Base-by-base conservation (phyloP, 331 rosid species). In the Saraca asoca region DNA sequence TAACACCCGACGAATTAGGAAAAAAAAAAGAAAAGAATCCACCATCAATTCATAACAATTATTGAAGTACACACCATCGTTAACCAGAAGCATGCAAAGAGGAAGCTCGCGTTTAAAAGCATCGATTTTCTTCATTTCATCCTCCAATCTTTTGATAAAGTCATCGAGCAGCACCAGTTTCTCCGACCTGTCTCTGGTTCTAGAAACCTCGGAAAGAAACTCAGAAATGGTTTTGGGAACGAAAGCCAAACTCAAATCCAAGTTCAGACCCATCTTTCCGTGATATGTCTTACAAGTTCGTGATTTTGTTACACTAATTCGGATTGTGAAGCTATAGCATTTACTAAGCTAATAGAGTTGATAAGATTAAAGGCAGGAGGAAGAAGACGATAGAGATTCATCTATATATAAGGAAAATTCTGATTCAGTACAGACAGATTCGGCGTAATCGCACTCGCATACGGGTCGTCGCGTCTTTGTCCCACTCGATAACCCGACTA, bases 101-200 rank as follows among this genome's bases (percentile, higher is more conserved):
- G 98, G 98, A 69, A 91, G 98, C 81, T 91, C 95, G 5, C 95
- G 85, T 73, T 91, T 89, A 58, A 91, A 91, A 13, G 85, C 95
- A 7, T 83, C 86, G 13, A 89, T 83, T 58, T 89, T 91, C 2
- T 48, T 79, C 83, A 71, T 62, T 66, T 91, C 97, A 2, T 81
- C 92, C 42, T 87, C 92, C 76, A 91, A 71, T 67, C 92, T 75
- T 2, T 63, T 69, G 13, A 75, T 64, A 20, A 59, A 82, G 37
- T 64, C 85, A 2, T 75, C 86, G 17, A 89, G 87, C 84, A 71
- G 81, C 17, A 81, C 59, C 1, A 75, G 46, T 55, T 79, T 85
- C 39, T 75, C 64, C 7, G 65, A 74, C 12, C 42, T 7, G 8
- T 88, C 83, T 66, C 63, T 62, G 65, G 56, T 77, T 0, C 58